Percentiles rank a stretch among this genome's conserved stretches.
These are phyloP conservation scores for Neurospora cerealis DNA, from an alignment of 495 filamentous ascomycete genomes.

Conservation along the genomic window DNA sequence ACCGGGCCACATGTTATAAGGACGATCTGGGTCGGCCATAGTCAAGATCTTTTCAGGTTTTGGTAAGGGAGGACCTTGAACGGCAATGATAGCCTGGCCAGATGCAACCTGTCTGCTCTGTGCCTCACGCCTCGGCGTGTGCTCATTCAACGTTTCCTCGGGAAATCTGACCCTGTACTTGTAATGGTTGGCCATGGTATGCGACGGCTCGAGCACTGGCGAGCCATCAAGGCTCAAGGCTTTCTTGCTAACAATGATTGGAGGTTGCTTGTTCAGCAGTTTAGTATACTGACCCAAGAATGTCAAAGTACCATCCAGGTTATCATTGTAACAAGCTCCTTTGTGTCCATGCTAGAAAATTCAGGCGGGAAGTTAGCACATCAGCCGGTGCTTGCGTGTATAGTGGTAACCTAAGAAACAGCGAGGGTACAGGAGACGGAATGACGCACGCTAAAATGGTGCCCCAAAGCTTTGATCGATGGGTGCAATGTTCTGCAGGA, in stretches of 20 bases:
- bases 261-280: background rate
- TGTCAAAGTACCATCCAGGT: conserved; percentile 17
- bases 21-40: conserved; percentile 17
- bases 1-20: conserved; percentile 22
- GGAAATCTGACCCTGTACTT: background rate
- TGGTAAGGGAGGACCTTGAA: background rate
- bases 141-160: background rate
- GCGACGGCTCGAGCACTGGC: conserved; percentile 3
- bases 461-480: conserved; percentile 9
- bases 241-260: conserved; percentile 9
- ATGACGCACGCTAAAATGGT: conserved; percentile 18
- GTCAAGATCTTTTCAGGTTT: background rate
- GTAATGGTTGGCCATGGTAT: background rate
- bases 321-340: conserved; percentile 13
- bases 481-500: conserved; percentile 15
- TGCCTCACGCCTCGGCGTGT: background rate
- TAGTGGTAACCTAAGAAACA: background rate
- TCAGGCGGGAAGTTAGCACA: background rate
- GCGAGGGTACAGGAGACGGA: background rate
- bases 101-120: background rate
- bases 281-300: conserved; percentile 9
- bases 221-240: conserved; percentile 4
- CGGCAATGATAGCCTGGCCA: background rate
- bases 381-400: background rate
- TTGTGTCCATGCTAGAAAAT: conserved; percentile 7